Base-by-base conservation (phyloP, 306 rosid genomes). In the Gynostemma pentaphyllum region DNA sequence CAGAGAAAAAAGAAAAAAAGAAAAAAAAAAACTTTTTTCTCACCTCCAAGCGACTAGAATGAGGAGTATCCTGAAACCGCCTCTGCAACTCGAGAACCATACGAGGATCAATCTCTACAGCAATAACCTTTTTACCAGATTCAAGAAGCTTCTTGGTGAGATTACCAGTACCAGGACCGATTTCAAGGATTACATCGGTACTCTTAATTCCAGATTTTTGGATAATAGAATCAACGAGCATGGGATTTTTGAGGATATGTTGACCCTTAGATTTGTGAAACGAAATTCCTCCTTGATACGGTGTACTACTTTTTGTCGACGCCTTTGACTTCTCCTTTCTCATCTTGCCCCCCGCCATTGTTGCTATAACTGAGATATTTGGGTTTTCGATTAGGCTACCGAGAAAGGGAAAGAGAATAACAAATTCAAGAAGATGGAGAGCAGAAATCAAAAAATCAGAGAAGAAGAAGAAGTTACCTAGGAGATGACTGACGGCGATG, bases 61-160 rank as follows among this genome's bases (percentile, higher is more conserved):
- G 68, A 34, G 95, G 95, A 5, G 89, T 80, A 28, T 90, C 91
- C 78, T 87, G 96, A 46, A 87, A 91, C 0, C 95, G 87, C 13
- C 82, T 51, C 52, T 85, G 84, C 14, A 91, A 72, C 78, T 91
- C 97, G 55, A 87, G 89, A 69, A 91, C 95, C 97, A 91, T 91
- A 13, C 97, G 91, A 15, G 89, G 79, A n/a, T 91, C 97, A 46
- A 91, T 71, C 64, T 91, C 96, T 1, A 91, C 81, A 1, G 96
- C 95, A 59, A 91, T 70, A 45, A 91, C 97, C 72, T 61, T 79
- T 75, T 87, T 87, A 0, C 96, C 96, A 7, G 77, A 78, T 71
- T 78, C 81, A 0, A 82, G 81, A 61, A 78, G 87, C 77, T 82
- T 82, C 79, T 82, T 78, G 52, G 87, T 82, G 68, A 82, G 87